A percentile compares a stretch with the other conserved stretches of the same genome.
Evolutionary conservation across 2,329 filamentous ascomycete genomes (phyloP).

Genomic region (Ceratocystis alfenasii): DNA sequence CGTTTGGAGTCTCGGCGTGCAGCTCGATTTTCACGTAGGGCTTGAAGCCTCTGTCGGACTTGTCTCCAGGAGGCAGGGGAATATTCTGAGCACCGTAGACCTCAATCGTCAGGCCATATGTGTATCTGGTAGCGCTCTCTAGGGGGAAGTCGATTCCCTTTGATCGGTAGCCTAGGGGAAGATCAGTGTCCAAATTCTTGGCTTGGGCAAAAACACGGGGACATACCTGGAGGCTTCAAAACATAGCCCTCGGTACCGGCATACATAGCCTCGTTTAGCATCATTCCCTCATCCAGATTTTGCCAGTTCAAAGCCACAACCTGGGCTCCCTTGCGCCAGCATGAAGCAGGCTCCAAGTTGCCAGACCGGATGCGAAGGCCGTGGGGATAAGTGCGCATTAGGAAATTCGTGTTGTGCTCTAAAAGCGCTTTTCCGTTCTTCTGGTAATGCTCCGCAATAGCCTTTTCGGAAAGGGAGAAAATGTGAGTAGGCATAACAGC

Average conservation of each 20-base stretch:
- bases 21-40: conserved; percentile 77
- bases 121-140: conserved; percentile 37
- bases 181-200: background rate
- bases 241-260: conserved; percentile 72
- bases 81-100: conserved; percentile 67
- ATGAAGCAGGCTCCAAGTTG: conserved; percentile 72
- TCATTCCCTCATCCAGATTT: conserved; percentile 80
- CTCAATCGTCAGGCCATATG: conserved; percentile 58
- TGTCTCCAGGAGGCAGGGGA: conserved; percentile 47
- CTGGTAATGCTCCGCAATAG: conserved; percentile 49
- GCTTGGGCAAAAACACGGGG: background rate
- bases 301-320: conserved; percentile 94
- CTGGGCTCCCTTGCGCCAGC: conserved; percentile 82
- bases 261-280: conserved; percentile 93
- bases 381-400: conserved; percentile 84
- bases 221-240: conserved; percentile 60
- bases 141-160: conserved; percentile 19
- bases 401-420: conserved; percentile 64
- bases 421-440: conserved; percentile 48
- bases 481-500: conserved; percentile 54
- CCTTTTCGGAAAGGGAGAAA: conserved; percentile 54
- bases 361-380: conserved; percentile 71
- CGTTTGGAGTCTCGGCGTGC: conserved; percentile 59
- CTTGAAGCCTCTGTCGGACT: conserved; percentile 46
- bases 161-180: conserved; percentile 28